Percentiles rank a stretch among this genome's conserved stretches.
Evolutionary conservation across 805 yeast species (phyloP).

Genomic region (Scheffersomyces spartinae): DNA sequence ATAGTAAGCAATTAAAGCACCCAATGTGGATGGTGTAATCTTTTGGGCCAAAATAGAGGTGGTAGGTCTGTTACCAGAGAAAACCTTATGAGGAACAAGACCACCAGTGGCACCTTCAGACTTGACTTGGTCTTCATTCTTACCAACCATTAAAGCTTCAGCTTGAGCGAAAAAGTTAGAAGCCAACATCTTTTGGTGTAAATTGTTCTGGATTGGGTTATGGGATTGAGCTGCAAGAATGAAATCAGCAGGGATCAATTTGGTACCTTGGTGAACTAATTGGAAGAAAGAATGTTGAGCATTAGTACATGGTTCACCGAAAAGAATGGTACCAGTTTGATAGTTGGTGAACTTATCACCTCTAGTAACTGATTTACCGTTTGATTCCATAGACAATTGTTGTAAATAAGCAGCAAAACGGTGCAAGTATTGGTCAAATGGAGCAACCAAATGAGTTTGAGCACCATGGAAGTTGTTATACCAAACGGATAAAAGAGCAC

Average conservation of each 20-base stretch:
- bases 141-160: conserved; percentile 95
- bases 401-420: conserved; percentile 99
- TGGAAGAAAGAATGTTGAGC: conserved; percentile 99
- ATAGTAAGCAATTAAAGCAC: conserved; percentile 94
- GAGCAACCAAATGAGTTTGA: conserved; percentile 96
- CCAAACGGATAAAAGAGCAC: conserved; percentile 94
- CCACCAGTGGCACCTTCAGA: conserved; percentile 83
- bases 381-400: conserved; percentile 97
- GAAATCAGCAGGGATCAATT: conserved; percentile 93
- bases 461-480: conserved; percentile 97
- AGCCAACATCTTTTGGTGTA: conserved; percentile 97
- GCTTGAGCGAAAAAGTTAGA: conserved; percentile 98
- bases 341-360: conserved; percentile 84
- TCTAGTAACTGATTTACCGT: conserved; percentile 95
- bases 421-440: conserved; percentile 97
- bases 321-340: conserved; percentile 90
- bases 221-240: conserved; percentile 95
- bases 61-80: conserved; percentile 98
- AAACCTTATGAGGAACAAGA: conserved; percentile 88
- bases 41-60: conserved; percentile 92
- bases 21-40: conserved; percentile 93
- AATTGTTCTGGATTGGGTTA: conserved; percentile 89
- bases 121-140: conserved; percentile 71
- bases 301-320: conserved; percentile 98
- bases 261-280: conserved; percentile 97